Conservation (phyloP, 495 filamentous ascomycete species). For the Friedmanniomyces simplex region DNA sequence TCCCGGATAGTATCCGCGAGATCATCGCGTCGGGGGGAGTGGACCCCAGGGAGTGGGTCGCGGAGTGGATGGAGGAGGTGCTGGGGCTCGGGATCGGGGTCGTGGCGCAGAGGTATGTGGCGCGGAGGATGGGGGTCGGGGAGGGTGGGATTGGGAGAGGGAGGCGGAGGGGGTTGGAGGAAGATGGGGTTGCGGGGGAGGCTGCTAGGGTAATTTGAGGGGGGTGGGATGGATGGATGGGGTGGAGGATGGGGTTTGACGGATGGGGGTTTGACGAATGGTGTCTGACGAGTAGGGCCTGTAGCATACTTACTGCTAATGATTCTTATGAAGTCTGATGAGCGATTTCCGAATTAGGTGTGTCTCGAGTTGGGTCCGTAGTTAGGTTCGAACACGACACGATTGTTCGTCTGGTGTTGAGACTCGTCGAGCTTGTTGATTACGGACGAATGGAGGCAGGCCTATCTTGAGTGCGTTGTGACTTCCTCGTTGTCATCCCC, state of each 20-base stretch:
- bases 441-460: no score
- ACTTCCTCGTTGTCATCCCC: no score
- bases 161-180: conserved; percentile 61
- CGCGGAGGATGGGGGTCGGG: conserved; percentile 88
- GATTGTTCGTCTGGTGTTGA: no score
- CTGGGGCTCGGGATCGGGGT: conserved; percentile 70
- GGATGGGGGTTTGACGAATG: neutral
- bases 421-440: no score
- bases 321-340: no score
- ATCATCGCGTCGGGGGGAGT: conserved; percentile 83
- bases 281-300: neutral
- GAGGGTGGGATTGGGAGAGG: conserved; percentile 72
- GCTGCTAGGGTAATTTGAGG: conserved; percentile 57
- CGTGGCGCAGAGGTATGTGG: conserved; percentile 93
- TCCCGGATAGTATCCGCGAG: conserved; percentile 77
- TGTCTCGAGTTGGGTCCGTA: no score
- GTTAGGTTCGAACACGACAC: no score
- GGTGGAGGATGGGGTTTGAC: neutral
- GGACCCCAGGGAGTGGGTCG: conserved; percentile 91
- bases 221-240: neutral
- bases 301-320: no score
- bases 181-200: conserved; percentile 51
- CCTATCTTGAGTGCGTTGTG: no score
- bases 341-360: no score
- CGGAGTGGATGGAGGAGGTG: conserved; percentile 91